A percentile compares a stretch with the other conserved stretches of the same genome.
Conservation (phyloP, 805 yeast genomes). For the Zygosaccharomyces lentus region DNA sequence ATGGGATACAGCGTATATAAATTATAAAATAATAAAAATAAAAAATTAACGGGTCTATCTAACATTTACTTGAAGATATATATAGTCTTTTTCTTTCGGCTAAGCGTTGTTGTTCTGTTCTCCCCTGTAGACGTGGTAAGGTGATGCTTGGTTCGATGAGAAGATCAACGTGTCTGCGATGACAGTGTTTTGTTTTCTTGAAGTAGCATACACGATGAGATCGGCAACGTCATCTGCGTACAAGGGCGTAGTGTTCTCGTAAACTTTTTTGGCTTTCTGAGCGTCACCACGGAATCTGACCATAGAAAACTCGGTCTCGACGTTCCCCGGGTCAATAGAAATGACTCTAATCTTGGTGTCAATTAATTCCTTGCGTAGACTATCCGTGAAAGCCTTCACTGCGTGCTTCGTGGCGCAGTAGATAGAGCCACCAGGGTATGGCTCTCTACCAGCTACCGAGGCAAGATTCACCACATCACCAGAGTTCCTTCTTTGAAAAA, state of each 20-base stretch:
- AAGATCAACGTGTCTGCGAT: conserved; percentile 75
- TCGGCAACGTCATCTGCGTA: conserved; percentile 59
- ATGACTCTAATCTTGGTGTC: conserved; percentile 63
- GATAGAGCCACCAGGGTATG: conserved; percentile 74
- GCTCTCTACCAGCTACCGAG: conserved; percentile 74
- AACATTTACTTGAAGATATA: not conserved
- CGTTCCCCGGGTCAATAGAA: conserved; percentile 66
- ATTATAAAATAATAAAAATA: too few relatives aligned
- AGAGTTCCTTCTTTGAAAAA: conserved; percentile 61
- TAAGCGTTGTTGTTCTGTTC: conserved; percentile 1
- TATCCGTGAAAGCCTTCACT: conserved; percentile 64
- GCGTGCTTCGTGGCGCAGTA: conserved; percentile 76
- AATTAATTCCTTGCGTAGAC: conserved; percentile 70
- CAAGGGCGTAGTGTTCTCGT: conserved; percentile 52
- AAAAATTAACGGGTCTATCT: too few relatives aligned
- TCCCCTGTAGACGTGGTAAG: conserved; percentile 56
- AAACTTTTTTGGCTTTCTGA: conserved; percentile 50
- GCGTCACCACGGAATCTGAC: conserved; percentile 58
- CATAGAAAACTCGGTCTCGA: conserved; percentile 61
- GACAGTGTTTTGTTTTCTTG: conserved; percentile 56
- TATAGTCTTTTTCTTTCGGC: not conserved
- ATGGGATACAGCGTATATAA: not conserved
- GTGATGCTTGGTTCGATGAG: conserved; percentile 81
- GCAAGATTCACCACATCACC: conserved; percentile 76
- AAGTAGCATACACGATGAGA: conserved; percentile 51